Evolutionary conservation across 148 eudicot species (phyloP).

Genomic region (Rhododendron williamsianum): DNA sequence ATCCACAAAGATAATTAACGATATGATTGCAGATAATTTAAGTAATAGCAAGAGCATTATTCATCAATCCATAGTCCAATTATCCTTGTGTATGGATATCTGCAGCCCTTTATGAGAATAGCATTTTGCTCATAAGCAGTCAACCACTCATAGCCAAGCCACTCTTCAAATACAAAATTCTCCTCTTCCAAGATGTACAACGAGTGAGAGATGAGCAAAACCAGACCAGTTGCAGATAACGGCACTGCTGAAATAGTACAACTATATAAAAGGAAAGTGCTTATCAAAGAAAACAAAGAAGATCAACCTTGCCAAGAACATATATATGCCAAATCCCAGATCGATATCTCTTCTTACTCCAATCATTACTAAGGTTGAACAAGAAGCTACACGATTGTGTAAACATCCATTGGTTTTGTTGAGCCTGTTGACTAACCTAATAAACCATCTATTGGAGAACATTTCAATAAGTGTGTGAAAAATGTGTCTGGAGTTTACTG

Average conservation of each 20-base stretch:
- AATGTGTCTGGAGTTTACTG: no score
- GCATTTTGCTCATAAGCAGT: neutral
- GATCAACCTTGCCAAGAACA: neutral
- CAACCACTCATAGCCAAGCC: neutral
- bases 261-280: neutral
- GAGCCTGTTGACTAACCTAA: no score
- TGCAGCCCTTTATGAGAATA: neutral
- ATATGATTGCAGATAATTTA: neutral
- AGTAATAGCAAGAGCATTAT: neutral
- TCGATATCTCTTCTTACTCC: no score
- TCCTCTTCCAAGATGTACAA: neutral
- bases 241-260: neutral
- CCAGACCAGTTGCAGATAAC: neutral
- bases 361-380: no score
- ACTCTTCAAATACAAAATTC: neutral
- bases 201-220: neutral
- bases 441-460: no score
- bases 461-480: neutral
- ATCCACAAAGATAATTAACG: neutral
- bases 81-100: neutral
- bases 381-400: no score
- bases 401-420: no score
- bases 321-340: no score
- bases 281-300: no score
- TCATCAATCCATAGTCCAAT: neutral